A percentile compares a stretch with the other conserved stretches of the same genome.
phyloP scores from a whole-genome alignment of 148 eudicot genomes.

The Diospyros kaki region DNA sequence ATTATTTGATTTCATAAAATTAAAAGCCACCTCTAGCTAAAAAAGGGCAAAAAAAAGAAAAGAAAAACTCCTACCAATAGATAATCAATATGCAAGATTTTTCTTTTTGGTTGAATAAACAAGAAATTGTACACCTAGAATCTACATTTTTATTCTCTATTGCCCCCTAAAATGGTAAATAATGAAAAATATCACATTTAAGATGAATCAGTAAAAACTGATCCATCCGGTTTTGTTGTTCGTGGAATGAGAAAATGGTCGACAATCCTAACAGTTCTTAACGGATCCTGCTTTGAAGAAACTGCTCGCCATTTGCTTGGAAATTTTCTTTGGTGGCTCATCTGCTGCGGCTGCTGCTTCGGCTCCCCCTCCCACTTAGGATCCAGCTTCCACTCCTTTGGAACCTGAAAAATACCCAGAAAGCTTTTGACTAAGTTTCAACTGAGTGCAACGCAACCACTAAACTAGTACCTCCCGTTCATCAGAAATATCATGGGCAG shows the following conservation, averaged over 20 bases:
- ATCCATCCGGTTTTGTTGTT: slow-evolving; percentile 15
- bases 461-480: neutral
- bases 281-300: slow-evolving; percentile 53
- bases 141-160: too few species aligned
- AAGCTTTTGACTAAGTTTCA: neutral
- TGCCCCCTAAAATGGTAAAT: too few species aligned
- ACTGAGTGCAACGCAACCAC: neutral
- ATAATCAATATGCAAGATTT: too few species aligned
- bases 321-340: slow-evolving; percentile 48
- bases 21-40: too few species aligned
- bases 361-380: slow-evolving; percentile 79
- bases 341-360: slow-evolving; percentile 33
- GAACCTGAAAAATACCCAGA: slow-evolving; percentile 47
- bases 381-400: slow-evolving; percentile 92
- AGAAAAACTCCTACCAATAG: too few species aligned
- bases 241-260: slow-evolving; percentile 54
- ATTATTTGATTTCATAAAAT: too few species aligned
- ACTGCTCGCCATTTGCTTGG: slow-evolving; percentile 86
- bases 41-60: too few species aligned
- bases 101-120: too few species aligned
- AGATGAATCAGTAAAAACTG: too few species aligned
- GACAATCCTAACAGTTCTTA: slow-evolving; percentile 59
- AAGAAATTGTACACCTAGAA: too few species aligned
- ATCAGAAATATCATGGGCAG: too few species aligned
- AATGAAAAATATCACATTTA: too few species aligned